Percentiles rank a stretch among this genome's conserved stretches.
phyloP scores from a whole-genome alignment of 2,329 filamentous ascomycete species.

The Hortaea sp. region DNA sequence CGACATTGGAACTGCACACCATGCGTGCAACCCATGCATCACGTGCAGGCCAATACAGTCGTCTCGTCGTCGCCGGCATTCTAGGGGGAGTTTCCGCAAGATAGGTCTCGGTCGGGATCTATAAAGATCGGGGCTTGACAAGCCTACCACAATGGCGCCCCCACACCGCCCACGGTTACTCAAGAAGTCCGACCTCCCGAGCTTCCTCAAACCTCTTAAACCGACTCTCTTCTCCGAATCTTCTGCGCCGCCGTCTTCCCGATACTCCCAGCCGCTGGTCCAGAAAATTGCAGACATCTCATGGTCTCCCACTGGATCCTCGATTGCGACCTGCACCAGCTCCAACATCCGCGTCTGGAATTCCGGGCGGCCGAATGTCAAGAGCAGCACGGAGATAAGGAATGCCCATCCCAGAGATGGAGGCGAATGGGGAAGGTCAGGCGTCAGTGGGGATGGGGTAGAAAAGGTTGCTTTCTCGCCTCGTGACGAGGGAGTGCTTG shows the following conservation, averaged over 20 bases:
- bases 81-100: neutral
- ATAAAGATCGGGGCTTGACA: neutral
- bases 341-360: conserved; percentile 73
- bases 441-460: conserved; percentile 52
- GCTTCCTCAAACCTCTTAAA: conserved; percentile 57
- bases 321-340: conserved; percentile 70
- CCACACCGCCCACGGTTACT: conserved; percentile 45
- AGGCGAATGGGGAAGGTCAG: conserved; percentile 8
- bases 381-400: conserved; percentile 65
- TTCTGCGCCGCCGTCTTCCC: conserved; percentile 9
- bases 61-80: neutral
- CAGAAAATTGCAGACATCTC: conserved; percentile 42
- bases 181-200: conserved; percentile 60
- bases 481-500: conserved; percentile 64
- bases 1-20: neutral
- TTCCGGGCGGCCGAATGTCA: conserved; percentile 62
- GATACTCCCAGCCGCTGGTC: conserved; percentile 8
- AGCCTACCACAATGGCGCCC: conserved; percentile 20
- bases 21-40: neutral
- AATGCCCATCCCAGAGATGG: conserved; percentile 17
- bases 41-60: neutral
- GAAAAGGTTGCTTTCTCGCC: conserved; percentile 74
- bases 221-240: conserved; percentile 54
- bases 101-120: neutral
- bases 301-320: conserved; percentile 77